These are phyloP conservation scores for Acanthamoeba culbertsoni DNA, from an alignment of 208 protist species.

Conservation along the genomic window DNA sequence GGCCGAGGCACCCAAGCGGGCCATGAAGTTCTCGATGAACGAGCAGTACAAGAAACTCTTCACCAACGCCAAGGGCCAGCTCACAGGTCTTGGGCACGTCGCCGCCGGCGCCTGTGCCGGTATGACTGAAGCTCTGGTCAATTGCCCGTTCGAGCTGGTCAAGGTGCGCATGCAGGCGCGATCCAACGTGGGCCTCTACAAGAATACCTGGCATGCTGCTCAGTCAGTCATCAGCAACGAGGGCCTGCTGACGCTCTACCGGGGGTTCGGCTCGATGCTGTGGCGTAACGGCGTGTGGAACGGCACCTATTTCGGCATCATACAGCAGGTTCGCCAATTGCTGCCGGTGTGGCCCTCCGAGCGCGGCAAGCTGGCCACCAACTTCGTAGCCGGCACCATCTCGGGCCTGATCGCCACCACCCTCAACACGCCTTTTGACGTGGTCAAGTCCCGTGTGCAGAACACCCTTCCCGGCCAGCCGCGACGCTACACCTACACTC, in stretches of 20 bases:
- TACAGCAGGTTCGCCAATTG: constrained; percentile 57
- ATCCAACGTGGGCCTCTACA: constrained; percentile 76
- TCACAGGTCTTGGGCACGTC: not conserved
- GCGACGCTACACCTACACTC: constrained; percentile 70
- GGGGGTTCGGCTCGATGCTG: constrained; percentile 77
- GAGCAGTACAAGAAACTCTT: constrained; percentile 65
- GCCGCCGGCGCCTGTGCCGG: constrained; percentile 70
- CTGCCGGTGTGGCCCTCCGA: not conserved
- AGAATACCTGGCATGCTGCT: constrained; percentile 73
- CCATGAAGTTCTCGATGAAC: constrained; percentile 76
- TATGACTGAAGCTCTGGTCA: constrained; percentile 78
- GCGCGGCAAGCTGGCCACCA: not conserved
- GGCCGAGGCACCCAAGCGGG: constrained; percentile 73
- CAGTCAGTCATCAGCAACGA: constrained; percentile 67
- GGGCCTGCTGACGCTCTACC: constrained; percentile 70
- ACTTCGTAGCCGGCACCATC: constrained; percentile 76
- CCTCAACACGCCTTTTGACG: constrained; percentile 83
- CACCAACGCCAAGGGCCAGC: not conserved
- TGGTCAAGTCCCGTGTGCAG: constrained; percentile 83
- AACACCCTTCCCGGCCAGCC: constrained; percentile 54
- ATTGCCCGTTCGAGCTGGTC: constrained; percentile 81
- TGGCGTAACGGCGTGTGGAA: constrained; percentile 81
- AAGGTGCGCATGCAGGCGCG: constrained; percentile 82
- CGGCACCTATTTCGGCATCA: constrained; percentile 77
- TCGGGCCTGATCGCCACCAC: constrained; percentile 76